Percentiles rank a stretch among this genome's conserved stretches.
phyloP scores from a whole-genome alignment of 768 basidiomycete species.

The Lactifluus subvellereus region DNA sequence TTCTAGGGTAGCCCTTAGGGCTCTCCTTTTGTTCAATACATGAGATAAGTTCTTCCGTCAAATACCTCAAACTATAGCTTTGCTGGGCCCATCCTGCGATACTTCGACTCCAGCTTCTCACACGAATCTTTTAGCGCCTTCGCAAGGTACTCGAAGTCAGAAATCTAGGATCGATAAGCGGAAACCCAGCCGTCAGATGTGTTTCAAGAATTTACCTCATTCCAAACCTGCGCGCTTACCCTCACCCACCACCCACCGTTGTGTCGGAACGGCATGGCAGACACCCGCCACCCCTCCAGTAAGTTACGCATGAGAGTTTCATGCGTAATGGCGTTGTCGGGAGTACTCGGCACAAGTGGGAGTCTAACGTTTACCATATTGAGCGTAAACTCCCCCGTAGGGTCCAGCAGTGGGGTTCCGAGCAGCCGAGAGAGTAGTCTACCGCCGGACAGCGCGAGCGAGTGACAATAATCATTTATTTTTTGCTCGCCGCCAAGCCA shows the following conservation, averaged over 20 bases:
- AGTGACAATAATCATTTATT: slow-evolving; percentile 66
- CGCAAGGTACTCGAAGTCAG: slow-evolving; percentile 29
- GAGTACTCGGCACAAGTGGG: slow-evolving; percentile 31
- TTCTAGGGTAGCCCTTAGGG: too few species aligned
- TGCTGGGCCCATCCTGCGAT: neutral
- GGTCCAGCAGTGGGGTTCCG: slow-evolving; percentile 58
- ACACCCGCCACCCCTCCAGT: slow-evolving; percentile 30
- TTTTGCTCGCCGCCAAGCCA: slow-evolving; percentile 69
- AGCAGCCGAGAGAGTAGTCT: slow-evolving; percentile 51
- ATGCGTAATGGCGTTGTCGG: slow-evolving; percentile 23
- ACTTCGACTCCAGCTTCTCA: slow-evolving; percentile 22
- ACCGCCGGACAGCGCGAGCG: slow-evolving; percentile 63
- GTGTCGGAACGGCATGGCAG: slow-evolving; percentile 29
- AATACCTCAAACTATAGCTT: slow-evolving; percentile 1
- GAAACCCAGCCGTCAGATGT: neutral
- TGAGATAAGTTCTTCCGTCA: neutral
- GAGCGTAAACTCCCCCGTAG: slow-evolving; percentile 48
- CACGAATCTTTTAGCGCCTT: slow-evolving; percentile 26
- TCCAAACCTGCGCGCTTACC: slow-evolving; percentile 35
- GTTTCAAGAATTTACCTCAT: slow-evolving; percentile 29
- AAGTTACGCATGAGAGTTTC: slow-evolving; percentile 26
- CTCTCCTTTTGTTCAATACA: neutral
- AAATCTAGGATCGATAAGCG: slow-evolving; percentile 21
- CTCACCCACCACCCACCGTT: slow-evolving; percentile 34
- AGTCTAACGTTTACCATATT: slow-evolving; percentile 61